A percentile compares a stretch with the other conserved stretches of the same genome.
These are phyloP conservation scores for Yamadazyma atmosphaerica DNA, from an alignment of 1,139 yeast genomes.

Conservation along the genomic window DNA sequence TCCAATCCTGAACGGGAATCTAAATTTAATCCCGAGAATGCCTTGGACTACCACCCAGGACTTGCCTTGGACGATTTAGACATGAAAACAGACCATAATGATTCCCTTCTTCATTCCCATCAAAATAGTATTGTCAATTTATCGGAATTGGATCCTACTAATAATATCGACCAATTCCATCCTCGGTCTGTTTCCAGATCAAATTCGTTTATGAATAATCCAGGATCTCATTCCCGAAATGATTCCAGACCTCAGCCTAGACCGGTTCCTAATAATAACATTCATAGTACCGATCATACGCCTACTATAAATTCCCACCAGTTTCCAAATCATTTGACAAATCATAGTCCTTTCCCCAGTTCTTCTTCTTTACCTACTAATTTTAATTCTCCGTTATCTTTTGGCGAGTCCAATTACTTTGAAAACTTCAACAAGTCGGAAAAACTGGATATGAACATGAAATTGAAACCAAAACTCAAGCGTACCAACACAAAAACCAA, in stretches of 20 bases:
- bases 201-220: not conserved
- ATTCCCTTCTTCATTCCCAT: conserved; percentile 12
- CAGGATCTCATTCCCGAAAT: too few species aligned
- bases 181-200: not conserved
- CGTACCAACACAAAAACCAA: conserved; percentile 10
- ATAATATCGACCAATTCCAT: not conserved
- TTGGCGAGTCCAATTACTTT: conserved; percentile 15
- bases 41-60: not conserved
- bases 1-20: not conserved
- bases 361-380: conserved; percentile 15
- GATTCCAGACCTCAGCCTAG: conserved; percentile 1
- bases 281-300: not conserved
- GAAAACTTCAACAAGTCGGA: conserved; percentile 12
- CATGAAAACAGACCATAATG: conserved; percentile 7
- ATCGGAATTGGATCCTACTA: conserved; percentile 10
- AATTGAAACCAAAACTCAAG: conserved; percentile 14
- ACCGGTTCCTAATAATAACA: not conserved
- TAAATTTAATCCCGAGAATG: not conserved
- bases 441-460: conserved; percentile 11
- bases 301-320: conserved; percentile 2
- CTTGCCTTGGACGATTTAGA: conserved; percentile 11
- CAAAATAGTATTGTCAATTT: conserved; percentile 15
- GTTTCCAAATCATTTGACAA: conserved; percentile 3
- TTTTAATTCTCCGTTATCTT: conserved; percentile 12
- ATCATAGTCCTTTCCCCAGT: conserved; percentile 7